Conservation (phyloP, 495 filamentous ascomycete species). For the Xylaria castorea region DNA sequence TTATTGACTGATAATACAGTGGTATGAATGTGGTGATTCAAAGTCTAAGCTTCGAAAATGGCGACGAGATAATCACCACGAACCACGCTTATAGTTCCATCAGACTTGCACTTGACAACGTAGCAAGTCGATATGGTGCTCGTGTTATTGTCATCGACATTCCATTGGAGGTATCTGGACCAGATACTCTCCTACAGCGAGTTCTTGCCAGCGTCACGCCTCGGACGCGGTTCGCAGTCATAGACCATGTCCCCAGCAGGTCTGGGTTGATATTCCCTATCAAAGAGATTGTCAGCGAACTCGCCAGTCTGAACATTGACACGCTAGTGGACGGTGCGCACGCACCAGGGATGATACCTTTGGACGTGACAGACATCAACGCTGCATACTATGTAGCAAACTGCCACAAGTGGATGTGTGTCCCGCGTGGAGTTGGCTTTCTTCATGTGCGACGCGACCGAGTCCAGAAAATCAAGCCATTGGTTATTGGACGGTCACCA, state of each 20-base stretch:
- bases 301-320: slow-evolving; percentile 24
- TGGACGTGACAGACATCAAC: slow-evolving; percentile 24
- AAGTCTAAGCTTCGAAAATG: background rate
- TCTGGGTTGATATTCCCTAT: slow-evolving; percentile 30
- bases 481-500: slow-evolving; percentile 2
- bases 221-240: slow-evolving; percentile 31
- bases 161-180: slow-evolving; percentile 6
- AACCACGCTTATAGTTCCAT: slow-evolving; percentile 16
- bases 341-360: slow-evolving; percentile 19
- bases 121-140: background rate
- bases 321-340: slow-evolving; percentile 29
- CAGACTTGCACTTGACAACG: slow-evolving; percentile 1
- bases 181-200: slow-evolving; percentile 19
- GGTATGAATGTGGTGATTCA: slow-evolving; percentile 16
- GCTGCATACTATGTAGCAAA: slow-evolving; percentile 28
- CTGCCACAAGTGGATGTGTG: slow-evolving; percentile 21
- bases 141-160: slow-evolving; percentile 4
- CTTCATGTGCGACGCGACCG: slow-evolving; percentile 5
- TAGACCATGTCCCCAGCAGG: slow-evolving; percentile 27
- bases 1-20: background rate
- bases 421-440: slow-evolving; percentile 1
- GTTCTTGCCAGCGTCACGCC: slow-evolving; percentile 25
- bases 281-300: slow-evolving; percentile 26
- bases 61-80: slow-evolving; percentile 13
- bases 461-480: background rate